phyloP scores from a whole-genome alignment of 208 protist species.

The Trypanosoma boissoni region DNA sequence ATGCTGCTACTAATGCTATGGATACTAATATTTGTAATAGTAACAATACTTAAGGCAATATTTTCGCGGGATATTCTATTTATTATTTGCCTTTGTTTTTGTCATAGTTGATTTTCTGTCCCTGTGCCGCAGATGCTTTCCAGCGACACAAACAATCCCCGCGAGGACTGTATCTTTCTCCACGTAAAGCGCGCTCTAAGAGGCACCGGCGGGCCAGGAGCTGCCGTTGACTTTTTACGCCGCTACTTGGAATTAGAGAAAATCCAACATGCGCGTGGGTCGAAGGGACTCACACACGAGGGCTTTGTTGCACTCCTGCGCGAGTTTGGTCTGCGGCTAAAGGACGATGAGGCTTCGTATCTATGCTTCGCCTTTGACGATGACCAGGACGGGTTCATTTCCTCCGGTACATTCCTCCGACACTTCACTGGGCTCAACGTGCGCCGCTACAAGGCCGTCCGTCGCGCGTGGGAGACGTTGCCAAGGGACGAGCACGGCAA shows the following conservation, averaged over 20 bases:
- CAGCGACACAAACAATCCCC: conserved; percentile 66
- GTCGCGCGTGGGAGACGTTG: conserved; percentile 56
- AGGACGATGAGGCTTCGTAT: conserved; percentile 52
- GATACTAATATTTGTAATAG: too few relatives aligned
- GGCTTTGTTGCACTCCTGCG: conserved; percentile 52
- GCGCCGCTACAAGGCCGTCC: conserved; percentile 61
- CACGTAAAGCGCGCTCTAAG: conserved; percentile 62
- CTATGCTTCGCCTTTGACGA: conserved; percentile 74
- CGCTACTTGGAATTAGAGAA: conserved; percentile 48
- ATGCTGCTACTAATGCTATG: neutral
- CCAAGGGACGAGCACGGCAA: conserved; percentile 33
- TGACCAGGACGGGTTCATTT: conserved; percentile 43
- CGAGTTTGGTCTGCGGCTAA: conserved; percentile 41
- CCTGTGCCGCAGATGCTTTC: conserved; percentile 40
- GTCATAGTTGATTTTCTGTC: neutral
- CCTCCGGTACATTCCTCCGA: conserved; percentile 52
- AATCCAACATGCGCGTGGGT: conserved; percentile 26
- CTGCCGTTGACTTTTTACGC: conserved; percentile 56
- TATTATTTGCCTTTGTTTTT: conserved; percentile 9
- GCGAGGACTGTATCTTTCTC: conserved; percentile 69
- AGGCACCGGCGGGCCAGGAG: conserved; percentile 30
- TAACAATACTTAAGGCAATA: too few relatives aligned
- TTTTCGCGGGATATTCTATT: neutral
- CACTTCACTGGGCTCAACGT: conserved; percentile 77
- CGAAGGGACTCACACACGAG: conserved; percentile 48